Evolutionary conservation across 306 rosid genomes (phyloP).

Genomic region (Rubus parviflorus): DNA sequence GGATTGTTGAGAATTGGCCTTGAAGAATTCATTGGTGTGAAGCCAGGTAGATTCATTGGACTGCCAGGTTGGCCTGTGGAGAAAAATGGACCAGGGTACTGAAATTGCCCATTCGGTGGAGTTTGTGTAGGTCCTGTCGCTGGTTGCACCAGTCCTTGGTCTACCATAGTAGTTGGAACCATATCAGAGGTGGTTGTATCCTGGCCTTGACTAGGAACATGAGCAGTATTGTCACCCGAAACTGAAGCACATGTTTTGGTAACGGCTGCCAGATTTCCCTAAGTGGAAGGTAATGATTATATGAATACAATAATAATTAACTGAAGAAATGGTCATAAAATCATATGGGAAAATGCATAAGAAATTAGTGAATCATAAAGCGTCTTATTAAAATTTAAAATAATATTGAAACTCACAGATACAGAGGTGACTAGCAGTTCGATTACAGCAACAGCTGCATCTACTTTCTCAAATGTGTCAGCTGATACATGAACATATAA

Average conservation of each 20-base stretch:
- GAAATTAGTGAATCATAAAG: background rate
- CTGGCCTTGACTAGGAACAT: slow-evolving; percentile 40
- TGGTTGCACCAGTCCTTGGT: slow-evolving; percentile 47
- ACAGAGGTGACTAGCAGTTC: slow-evolving; percentile 76
- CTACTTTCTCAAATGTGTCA: slow-evolving; percentile 88
- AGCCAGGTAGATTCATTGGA: slow-evolving; percentile 41
- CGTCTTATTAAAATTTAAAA: slow-evolving; percentile 17
- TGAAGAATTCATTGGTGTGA: slow-evolving; percentile 42
- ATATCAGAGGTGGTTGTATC: slow-evolving; percentile 31
- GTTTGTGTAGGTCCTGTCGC: slow-evolving; percentile 37
- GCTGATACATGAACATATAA: slow-evolving; percentile 69
- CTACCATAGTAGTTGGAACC: slow-evolving; percentile 35
- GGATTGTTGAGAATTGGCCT: slow-evolving; percentile 32
- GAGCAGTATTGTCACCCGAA: slow-evolving; percentile 37
- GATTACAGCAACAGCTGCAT: slow-evolving; percentile 80
- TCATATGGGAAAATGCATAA: background rate
- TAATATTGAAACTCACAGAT: slow-evolving; percentile 61
- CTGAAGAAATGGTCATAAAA: background rate
- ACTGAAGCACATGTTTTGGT: slow-evolving; percentile 43
- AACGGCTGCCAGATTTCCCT: slow-evolving; percentile 72
- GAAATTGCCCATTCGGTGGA: slow-evolving; percentile 45
- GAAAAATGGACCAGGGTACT: slow-evolving; percentile 59
- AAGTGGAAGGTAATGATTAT: slow-evolving; percentile 29
- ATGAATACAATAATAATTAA: slow-evolving; percentile 17
- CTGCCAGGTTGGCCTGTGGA: slow-evolving; percentile 43